A percentile compares a stretch with the other conserved stretches of the same genome.
phyloP scores from a whole-genome alignment of 2,329 filamentous ascomycete species.

The Exophiala dermatitidis region DNA sequence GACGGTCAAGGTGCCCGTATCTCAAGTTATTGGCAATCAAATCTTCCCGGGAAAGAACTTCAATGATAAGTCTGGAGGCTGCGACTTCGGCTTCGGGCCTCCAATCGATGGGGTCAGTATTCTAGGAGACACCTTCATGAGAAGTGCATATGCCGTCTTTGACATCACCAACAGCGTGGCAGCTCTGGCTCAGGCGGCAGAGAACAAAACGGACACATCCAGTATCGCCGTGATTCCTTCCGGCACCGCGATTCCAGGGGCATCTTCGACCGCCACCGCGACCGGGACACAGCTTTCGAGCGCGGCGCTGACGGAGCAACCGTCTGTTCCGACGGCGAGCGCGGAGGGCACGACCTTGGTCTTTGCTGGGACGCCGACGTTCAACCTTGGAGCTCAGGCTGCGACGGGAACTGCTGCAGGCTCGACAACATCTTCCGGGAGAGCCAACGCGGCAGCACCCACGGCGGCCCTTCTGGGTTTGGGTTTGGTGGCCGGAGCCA shows the following conservation, averaged over 20 bases:
- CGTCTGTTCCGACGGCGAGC: background rate
- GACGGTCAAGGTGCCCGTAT: conserved; percentile 32
- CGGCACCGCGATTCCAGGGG: conserved; percentile 13
- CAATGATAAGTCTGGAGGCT: conserved; percentile 48
- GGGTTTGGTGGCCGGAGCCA: conserved; percentile 15
- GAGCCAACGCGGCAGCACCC: conserved; percentile 9
- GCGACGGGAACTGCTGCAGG: background rate
- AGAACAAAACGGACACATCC: conserved; percentile 9
- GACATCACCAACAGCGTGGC: conserved; percentile 66
- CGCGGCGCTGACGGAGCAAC: conserved; percentile 1
- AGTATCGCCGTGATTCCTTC: conserved; percentile 17
- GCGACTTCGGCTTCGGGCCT: conserved; percentile 60
- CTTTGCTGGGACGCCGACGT: conserved; percentile 18
- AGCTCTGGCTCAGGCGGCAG: conserved; percentile 49
- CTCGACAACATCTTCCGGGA: conserved; percentile 4
- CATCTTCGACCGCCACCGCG: conserved; percentile 12
- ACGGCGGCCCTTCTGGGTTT: conserved; percentile 14
- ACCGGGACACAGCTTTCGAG: background rate
- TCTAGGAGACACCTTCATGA: conserved; percentile 67
- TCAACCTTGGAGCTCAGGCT: conserved; percentile 10
- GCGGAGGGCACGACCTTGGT: conserved; percentile 8
- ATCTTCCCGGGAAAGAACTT: conserved; percentile 41
- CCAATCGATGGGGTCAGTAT: conserved; percentile 50
- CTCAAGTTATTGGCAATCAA: conserved; percentile 47
- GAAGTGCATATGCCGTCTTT: conserved; percentile 68